Percentiles rank a stretch among this genome's conserved stretches.
phyloP scores from a whole-genome alignment of 2,329 filamentous ascomycete genomes.

The Colletotrichum scovillei region DNA sequence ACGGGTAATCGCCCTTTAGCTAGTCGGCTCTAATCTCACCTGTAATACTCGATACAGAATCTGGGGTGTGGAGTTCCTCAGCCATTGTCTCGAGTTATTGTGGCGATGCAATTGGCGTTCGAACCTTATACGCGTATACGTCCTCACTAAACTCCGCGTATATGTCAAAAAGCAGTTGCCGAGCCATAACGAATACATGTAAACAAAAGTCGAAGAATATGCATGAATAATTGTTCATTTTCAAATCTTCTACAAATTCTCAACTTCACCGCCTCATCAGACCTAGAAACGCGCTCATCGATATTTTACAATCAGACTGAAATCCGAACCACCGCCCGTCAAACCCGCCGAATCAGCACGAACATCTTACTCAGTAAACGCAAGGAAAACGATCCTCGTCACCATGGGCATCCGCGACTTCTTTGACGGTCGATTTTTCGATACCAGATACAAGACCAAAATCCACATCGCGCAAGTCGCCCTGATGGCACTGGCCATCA shows the following conservation, averaged over 20 bases:
- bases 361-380: neutral
- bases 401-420: constrained; percentile 20
- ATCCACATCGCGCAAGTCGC: constrained; percentile 24
- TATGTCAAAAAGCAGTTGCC: neutral
- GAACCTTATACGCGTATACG: neutral
- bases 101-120: neutral
- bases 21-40: neutral
- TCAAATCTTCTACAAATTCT: neutral
- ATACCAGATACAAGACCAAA: constrained; percentile 30
- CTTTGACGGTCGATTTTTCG: constrained; percentile 24
- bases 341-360: neutral
- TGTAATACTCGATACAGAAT: neutral
- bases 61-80: neutral
- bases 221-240: no score
- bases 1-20: neutral
- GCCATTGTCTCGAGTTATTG: neutral
- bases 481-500: constrained; percentile 13
- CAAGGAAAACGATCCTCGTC: neutral
- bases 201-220: neutral
- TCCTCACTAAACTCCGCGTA: neutral
- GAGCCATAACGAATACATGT: neutral
- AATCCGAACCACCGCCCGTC: neutral
- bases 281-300: neutral
- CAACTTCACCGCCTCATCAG: neutral
- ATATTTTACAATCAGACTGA: no score